Conservation (phyloP, 2,329 filamentous ascomycete genomes). For the Lizonia empirigonia region DNA sequence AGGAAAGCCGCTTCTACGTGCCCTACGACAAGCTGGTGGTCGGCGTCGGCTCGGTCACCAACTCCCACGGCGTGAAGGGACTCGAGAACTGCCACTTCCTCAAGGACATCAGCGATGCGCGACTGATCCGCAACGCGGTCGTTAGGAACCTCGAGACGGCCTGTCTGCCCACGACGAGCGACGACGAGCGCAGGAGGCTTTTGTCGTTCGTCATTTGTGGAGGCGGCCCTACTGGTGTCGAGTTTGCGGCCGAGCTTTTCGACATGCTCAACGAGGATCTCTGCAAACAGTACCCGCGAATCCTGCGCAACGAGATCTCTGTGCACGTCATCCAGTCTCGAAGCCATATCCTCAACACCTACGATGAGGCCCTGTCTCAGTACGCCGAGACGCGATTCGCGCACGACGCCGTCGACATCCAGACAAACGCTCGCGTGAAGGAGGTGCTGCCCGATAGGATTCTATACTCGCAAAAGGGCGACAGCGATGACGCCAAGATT, state of each 20-base stretch:
- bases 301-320: conserved; percentile 96
- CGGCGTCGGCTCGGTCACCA: conserved; percentile 88
- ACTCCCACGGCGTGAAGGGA: conserved; percentile 93
- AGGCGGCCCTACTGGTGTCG: conserved; percentile 93
- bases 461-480: conserved; percentile 78
- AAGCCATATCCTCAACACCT: conserved; percentile 95
- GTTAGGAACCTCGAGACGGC: conserved; percentile 88
- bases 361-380: conserved; percentile 89
- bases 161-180: conserved; percentile 87
- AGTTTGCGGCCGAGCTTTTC: conserved; percentile 95
- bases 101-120: conserved; percentile 92
- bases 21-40: conserved; percentile 97
- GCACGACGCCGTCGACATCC: conserved; percentile 86
- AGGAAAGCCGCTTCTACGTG: conserved; percentile 84
- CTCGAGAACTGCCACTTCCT: conserved; percentile 93
- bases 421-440: conserved; percentile 91
- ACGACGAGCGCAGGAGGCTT: conserved; percentile 83
- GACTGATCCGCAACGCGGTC: conserved; percentile 84
- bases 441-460: conserved; percentile 86
- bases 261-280: conserved; percentile 97
- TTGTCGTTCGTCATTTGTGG: conserved; percentile 96
- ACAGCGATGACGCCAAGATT: conserved; percentile 67
- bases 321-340: conserved; percentile 96
- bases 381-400: conserved; percentile 92
- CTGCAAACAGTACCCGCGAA: conserved; percentile 72